A percentile compares a stretch with the other conserved stretches of the same genome.
These are phyloP conservation scores for Goffeauzyma gilvescens DNA, from an alignment of 768 basidiomycete genomes.

Conservation along the genomic window DNA sequence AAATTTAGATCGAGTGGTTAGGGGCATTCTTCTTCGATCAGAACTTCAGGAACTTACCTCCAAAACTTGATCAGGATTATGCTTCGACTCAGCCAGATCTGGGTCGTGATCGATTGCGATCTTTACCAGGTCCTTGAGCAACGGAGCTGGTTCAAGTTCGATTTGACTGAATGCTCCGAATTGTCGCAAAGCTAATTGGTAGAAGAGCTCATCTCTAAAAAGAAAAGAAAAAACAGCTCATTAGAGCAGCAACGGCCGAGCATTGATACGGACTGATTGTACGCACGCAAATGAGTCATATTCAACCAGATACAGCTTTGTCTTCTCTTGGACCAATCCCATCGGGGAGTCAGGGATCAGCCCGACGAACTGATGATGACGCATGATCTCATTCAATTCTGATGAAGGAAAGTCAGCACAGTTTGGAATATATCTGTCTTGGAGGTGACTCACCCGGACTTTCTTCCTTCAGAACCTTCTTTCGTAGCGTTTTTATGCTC, in stretches of 20 bases:
- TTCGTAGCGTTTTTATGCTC: constrained; percentile 52
- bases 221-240: neutral
- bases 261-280: neutral
- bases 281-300: constrained; percentile 66
- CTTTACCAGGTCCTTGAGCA: constrained; percentile 48
- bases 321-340: constrained; percentile 69
- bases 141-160: constrained; percentile 64
- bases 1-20: no score
- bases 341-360: constrained; percentile 59
- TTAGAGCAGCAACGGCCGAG: neutral
- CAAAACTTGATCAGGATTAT: constrained; percentile 46
- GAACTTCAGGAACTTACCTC: constrained; percentile 47
- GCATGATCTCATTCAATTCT: constrained; percentile 69
- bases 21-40: no score
- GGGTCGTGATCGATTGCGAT: constrained; percentile 62
- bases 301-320: constrained; percentile 74
- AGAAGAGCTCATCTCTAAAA: constrained; percentile 74
- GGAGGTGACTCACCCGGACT: constrained; percentile 45
- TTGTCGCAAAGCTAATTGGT: constrained; percentile 77
- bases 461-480: constrained; percentile 41
- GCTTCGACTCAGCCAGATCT: constrained; percentile 36
- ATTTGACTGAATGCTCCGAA: constrained; percentile 65
- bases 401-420: neutral
- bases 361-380: constrained; percentile 79
- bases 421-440: neutral